phyloP scores from a whole-genome alignment of 2,329 filamentous ascomycete genomes.

The Colletotrichum graminicola region DNA sequence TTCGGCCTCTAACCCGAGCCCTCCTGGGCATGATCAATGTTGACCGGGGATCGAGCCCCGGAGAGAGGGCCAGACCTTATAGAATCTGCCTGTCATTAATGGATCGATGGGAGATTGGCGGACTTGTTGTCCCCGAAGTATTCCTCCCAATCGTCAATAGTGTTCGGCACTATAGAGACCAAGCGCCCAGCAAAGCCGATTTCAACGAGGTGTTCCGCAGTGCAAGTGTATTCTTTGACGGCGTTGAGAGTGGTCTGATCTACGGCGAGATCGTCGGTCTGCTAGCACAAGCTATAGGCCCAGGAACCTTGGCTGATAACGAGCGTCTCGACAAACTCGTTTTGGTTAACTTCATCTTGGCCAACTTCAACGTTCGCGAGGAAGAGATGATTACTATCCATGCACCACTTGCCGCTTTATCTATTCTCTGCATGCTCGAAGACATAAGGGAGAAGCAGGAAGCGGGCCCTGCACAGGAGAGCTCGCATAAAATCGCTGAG shows the following conservation, averaged over 20 bases:
- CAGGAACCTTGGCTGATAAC: constrained; percentile 56
- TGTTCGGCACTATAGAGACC: constrained; percentile 78
- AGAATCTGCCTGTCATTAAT: constrained; percentile 94
- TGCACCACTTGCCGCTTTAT: constrained; percentile 81
- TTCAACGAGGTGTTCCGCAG: constrained; percentile 91
- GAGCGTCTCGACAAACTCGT: constrained; percentile 74
- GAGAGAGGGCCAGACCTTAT: constrained; percentile 85
- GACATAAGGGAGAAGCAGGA: constrained; percentile 59
- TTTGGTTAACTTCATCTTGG: constrained; percentile 83
- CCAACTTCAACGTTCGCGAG: constrained; percentile 92
- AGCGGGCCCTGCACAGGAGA: constrained; percentile 45
- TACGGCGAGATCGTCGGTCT: constrained; percentile 85
- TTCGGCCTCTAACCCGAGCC: constrained; percentile 79
- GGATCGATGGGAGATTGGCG: constrained; percentile 98
- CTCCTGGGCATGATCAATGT: constrained; percentile 81
- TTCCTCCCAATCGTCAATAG: constrained; percentile 89
- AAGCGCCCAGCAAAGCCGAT: constrained; percentile 73
- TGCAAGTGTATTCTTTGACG: constrained; percentile 96
- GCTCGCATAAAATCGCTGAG: constrained; percentile 47
- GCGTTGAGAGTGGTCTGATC: constrained; percentile 93
- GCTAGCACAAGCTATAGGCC: constrained; percentile 69
- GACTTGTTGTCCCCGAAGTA: constrained; percentile 86
- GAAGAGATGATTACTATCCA: constrained; percentile 95
- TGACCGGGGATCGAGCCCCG: constrained; percentile 61
- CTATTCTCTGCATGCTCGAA: constrained; percentile 71